phyloP scores from a whole-genome alignment of 805 yeast species.

The Kodamaea restingae region DNA sequence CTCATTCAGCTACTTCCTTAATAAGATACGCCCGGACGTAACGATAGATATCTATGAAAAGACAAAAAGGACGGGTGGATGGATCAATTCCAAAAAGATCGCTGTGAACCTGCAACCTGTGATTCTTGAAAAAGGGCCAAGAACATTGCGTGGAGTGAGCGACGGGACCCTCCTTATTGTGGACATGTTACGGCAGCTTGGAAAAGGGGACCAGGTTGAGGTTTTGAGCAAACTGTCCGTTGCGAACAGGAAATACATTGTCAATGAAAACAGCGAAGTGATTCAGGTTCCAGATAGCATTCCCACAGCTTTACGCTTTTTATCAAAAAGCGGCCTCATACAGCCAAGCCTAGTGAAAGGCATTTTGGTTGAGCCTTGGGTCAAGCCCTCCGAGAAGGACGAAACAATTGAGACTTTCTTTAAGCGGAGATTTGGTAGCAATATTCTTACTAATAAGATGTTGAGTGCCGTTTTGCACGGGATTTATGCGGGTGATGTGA shows the following conservation, averaged over 20 bases:
- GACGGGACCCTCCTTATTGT: slow-evolving; percentile 69
- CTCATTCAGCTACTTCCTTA: slow-evolving; percentile 63
- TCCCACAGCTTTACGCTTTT: slow-evolving; percentile 24
- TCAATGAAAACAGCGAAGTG: slow-evolving; percentile 44
- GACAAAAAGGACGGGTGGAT: slow-evolving; percentile 65
- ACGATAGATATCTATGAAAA: slow-evolving; percentile 60
- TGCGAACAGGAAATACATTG: slow-evolving; percentile 70
- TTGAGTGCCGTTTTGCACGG: slow-evolving; percentile 86
- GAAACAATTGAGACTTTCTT: slow-evolving; percentile 71
- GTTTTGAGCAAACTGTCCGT: slow-evolving; percentile 54
- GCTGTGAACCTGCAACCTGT: slow-evolving; percentile 24
- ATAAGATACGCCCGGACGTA: slow-evolving; percentile 73
- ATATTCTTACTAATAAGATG: slow-evolving; percentile 49
- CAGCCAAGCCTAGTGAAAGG: slow-evolving; percentile 41
- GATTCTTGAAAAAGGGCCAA: slow-evolving; percentile 79
- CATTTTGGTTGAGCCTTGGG: slow-evolving; percentile 49
- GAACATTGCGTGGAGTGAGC: slow-evolving; percentile 81
- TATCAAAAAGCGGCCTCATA: slow-evolving; percentile 40
- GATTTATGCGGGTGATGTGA: slow-evolving; percentile 73
- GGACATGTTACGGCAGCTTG: slow-evolving; percentile 53
- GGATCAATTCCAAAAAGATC: slow-evolving; percentile 53
- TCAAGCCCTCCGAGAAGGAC: slow-evolving; percentile 39
- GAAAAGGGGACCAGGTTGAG: slow-evolving; percentile 45
- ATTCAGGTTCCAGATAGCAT: slow-evolving; percentile 51
- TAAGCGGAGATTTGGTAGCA: slow-evolving; percentile 61